Evolutionary conservation across 2,329 filamentous ascomycete genomes (phyloP).

Genomic region (Seiridium unicorne): DNA sequence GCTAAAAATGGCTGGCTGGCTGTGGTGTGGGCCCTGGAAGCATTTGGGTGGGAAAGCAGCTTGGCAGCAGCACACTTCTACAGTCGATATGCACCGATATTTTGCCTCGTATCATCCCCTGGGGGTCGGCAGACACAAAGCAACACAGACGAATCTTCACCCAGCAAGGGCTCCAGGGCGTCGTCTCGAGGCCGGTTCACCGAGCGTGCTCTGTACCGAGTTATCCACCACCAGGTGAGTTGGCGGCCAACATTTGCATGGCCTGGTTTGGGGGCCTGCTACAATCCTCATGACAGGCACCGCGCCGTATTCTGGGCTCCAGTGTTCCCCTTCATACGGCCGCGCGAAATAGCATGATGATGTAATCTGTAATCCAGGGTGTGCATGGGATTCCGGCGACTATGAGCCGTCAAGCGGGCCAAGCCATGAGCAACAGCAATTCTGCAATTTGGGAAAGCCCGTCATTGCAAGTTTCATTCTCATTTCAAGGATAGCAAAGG

Average conservation of each 20-base stretch:
- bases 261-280: not conserved
- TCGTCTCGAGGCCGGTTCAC: not conserved
- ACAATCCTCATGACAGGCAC: not conserved
- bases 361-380: not conserved
- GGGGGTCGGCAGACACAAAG: too few species aligned
- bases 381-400: not conserved
- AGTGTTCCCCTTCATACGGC: not conserved
- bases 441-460: not conserved
- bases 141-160: not conserved
- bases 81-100: not conserved
- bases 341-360: not conserved
- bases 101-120: not conserved
- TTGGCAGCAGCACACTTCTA: not conserved
- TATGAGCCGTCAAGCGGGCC: not conserved
- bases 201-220: not conserved
- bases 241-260: not conserved
- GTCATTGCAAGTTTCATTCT: not conserved
- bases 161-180: not conserved
- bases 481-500: not conserved
- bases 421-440: not conserved
- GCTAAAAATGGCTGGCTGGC: constrained; percentile 5
- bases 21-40: not conserved
- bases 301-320: too few species aligned
- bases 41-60: not conserved
- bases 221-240: not conserved